These are phyloP conservation scores for Cutaneotrichosporon cutaneum DNA, from an alignment of 1,284 basidiomycete species.

Conservation along the genomic window DNA sequence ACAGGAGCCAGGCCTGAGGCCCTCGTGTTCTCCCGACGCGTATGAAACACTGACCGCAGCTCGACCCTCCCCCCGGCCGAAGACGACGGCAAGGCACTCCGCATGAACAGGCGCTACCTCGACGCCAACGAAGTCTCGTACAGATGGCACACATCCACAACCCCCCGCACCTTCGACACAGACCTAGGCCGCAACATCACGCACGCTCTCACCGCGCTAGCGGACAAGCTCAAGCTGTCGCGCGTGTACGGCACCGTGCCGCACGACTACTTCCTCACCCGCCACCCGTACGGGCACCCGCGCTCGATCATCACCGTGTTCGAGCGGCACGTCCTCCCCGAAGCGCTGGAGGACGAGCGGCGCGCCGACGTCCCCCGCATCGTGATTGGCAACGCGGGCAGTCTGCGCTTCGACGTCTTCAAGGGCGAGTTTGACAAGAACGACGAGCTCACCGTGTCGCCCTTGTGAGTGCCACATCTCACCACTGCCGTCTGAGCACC, in stretches of 20 bases:
- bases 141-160: conserved; percentile 42
- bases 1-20: too few relatives aligned
- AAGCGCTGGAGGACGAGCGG: conserved; percentile 34
- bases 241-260: conserved; percentile 66
- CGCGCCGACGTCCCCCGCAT: conserved; percentile 54
- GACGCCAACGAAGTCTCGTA: conserved; percentile 55
- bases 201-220: conserved; percentile 31
- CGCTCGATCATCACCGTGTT: conserved; percentile 64
- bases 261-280: conserved; percentile 65
- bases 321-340: conserved; percentile 58
- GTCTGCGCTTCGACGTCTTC: conserved; percentile 69
- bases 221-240: conserved; percentile 42
- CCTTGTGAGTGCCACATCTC: conserved; percentile 56
- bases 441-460: conserved; percentile 70
- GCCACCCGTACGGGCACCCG: conserved; percentile 67
- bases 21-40: too few relatives aligned
- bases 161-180: conserved; percentile 42
- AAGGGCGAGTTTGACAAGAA: conserved; percentile 70
- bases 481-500: too few relatives aligned
- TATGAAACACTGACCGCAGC: background rate
- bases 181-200: conserved; percentile 43
- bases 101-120: conserved; percentile 54
- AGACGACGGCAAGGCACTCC: conserved; percentile 37
- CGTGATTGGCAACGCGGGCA: conserved; percentile 71
- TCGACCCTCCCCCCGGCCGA: conserved; percentile 19